Base-by-base conservation (phyloP, 202 grass and related monocot genomes). In the Schoenoplectus tabernaemontani region DNA sequence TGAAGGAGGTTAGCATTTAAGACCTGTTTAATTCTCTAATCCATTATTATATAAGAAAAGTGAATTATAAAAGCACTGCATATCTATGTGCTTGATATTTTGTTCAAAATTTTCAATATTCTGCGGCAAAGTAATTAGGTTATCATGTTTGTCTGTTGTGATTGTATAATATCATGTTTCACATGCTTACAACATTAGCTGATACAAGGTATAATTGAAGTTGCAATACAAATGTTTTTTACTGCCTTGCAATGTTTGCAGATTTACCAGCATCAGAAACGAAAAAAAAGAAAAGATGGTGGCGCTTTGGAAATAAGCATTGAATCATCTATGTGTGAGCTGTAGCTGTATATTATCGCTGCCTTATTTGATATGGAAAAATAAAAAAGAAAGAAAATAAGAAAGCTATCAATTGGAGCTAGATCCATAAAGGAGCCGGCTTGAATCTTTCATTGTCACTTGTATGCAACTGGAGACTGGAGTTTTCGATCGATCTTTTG, bases 241-340 rank as follows among this genome's bases (percentile, higher is more conserved):
- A 54, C 54, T 54, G 46, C 70, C 28, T 53, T 74, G 24, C 46
- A 34, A 34, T 74, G 46, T 32, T 54, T 86, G 81, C 81, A 91
- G 89, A 88, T 82, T 83, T 86, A 26, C 86, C 86, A n/a, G 58
- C 62, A 39, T 78, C 76, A 50, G 81, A 84, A 81, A 79, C 77
- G 13, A 88, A 88, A 77, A 88, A 86, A 57, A 88, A 91, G 83
- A 88, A 91, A 83, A 77, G 81, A 42, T 88, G 89, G 89, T 91
- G 89, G 86, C 89, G 69, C 42, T 86, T 91, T 41, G 57, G 89
- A 74, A 91, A 85, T 50, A 91, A 85, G 80, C 75, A 86, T 83
- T 91, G 26, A 68, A 70, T 61, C n/a, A 50, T 56, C 9, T 44
- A 13, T 68, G 37, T 67, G 17, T 17, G 16, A 66, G 33, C 34